These are phyloP conservation scores for Pythium scleroteichum DNA, from an alignment of 352 stramenopile genomes.

Conservation along the genomic window DNA sequence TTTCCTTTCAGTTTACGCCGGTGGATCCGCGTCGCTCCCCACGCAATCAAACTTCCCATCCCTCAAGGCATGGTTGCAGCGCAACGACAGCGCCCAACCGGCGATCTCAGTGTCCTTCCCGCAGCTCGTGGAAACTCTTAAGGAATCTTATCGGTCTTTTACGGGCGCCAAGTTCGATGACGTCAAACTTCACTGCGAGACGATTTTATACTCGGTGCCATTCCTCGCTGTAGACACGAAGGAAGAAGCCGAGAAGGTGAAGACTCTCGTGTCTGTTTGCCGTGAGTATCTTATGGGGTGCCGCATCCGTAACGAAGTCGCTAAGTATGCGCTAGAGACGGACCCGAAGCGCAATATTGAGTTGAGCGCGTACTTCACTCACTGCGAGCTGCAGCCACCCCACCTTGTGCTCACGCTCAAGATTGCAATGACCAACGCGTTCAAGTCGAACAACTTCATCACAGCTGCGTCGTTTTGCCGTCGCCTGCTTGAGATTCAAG, in stretches of 20 bases:
- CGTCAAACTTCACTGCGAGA: conserved; percentile 91
- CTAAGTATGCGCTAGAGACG: conserved; percentile 61
- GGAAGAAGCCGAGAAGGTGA: conserved; percentile 92
- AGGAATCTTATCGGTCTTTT: conserved; percentile 96
- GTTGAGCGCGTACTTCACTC: conserved; percentile 98
- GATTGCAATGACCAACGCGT: conserved; percentile 98
- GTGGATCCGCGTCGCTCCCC: conserved; percentile 75
- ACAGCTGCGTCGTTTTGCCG: conserved; percentile 98
- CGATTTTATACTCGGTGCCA: conserved; percentile 95
- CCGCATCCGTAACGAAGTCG: conserved; percentile 91
- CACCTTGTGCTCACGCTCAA: conserved; percentile 98
- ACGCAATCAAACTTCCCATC: conserved; percentile 83
- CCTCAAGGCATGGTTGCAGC: conserved; percentile 80
- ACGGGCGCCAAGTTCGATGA: conserved; percentile 98
- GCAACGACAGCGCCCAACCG: conserved; percentile 87
- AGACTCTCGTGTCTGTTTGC: conserved; percentile 95
- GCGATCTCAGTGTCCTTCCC: conserved; percentile 88
- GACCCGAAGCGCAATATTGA: conserved; percentile 93
- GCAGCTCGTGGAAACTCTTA: conserved; percentile 92
- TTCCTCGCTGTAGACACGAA: conserved; percentile 93
- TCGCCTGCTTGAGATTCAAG: conserved; percentile 97
- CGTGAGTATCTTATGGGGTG: conserved; percentile 98
- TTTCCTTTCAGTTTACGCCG: conserved; percentile 87
- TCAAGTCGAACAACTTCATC: conserved; percentile 99
- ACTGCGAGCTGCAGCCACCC: conserved; percentile 98